Base-by-base conservation (phyloP, 176 grass and related monocot genomes). In the Olyra latifolia region DNA sequence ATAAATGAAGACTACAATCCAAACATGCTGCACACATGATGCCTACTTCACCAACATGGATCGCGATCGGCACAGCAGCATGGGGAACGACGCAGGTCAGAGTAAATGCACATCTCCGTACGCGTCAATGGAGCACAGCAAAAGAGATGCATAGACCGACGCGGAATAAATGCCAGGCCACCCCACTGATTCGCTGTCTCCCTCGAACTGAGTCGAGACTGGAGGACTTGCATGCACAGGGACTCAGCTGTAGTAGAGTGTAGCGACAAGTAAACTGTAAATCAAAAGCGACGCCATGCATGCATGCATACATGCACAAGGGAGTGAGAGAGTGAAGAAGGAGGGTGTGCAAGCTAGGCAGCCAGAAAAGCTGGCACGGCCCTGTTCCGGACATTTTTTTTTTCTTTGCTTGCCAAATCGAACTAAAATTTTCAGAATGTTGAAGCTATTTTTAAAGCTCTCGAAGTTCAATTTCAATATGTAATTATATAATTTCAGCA, bases 101-200 rank as follows among this genome's bases (percentile, higher is more conserved):
- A 82, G 56, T 82, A 82, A 82, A 82, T 72, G 80, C 44, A 20
- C 80, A 63, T 73, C 46, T 82, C 15, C 7, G 24, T 7, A 48
- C n/a, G n/a, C n/a, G n/a, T n/a, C n/a, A n/a, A n/a, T 23, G 66
- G 57, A 81, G 61, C 75, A 66, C 81, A 80, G 81, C 62, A 68
- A 82, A 82, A 82, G 14, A 47, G 79, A 62, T 72, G 68, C 54
- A 82, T 82, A 19, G 66, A 46, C 71, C 40, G 28, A 81, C 22
- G 42, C 22, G 42, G 50, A 74, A 32, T 80, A 70, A 84, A n/a
- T n/a, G n/a, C n/a, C n/a, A n/a, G n/a, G n/a, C n/a, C n/a, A n/a
- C 41, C 24, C 59, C 11, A 66, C 79, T 69, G 63, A n/a, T 66
- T 45, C 64, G 39, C 28, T 88, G 86, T 83, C 74, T 41, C 58